Base-by-base conservation (phyloP, 176 grass and related monocot species). In the Coix lacrymajobi region DNA sequence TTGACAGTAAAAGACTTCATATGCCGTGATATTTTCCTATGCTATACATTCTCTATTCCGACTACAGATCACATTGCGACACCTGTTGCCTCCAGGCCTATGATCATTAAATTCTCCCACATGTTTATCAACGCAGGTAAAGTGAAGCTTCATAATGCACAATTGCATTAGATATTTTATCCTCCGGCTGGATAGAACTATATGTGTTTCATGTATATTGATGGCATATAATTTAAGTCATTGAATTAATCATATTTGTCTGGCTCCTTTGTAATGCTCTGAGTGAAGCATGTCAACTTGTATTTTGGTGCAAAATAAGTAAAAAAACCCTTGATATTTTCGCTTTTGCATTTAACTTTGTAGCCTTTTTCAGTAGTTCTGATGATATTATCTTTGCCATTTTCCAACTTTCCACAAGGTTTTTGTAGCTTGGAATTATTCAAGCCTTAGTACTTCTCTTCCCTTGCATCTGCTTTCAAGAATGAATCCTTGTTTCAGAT, bases 401-500 rank as follows among this genome's bases (percentile, higher is more conserved):
- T 13, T 33, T 31, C 9, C 34, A 40, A 71, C 51, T 26, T 44
- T 29, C 15, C 74, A 63, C 63, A 26, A 70, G 11, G 11, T n/a
- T 36, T 44, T 60, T n/a, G 4, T 26, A 22, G 30, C 31, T 46
- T 52, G 33, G 36, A 71, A 49, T n/a, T 71, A 41, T 12, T 19
- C 8, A 36, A 28, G 25, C 15, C 37, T 78, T 38, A 41, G 10
- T 57, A 65, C 14, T 45, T 70, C 33, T 43, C 76, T 81, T 45
- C n/a, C 73, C 11, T 37, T 86, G 34, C 88, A 97, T 93, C 91
- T n/a, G n/a, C n/a, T n/a, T 99, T 71, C 96, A 99, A 90, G 93
- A n/a, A 96, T 87, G 96, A 96, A 93, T 99, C 73, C 83, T 99
- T 87, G 80, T 75, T 83, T 99, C 93, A 54, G 96, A 99, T 79